phyloP scores from a whole-genome alignment of 192 early-diverging fungal genomes.

The Chytriomyces sp. region DNA sequence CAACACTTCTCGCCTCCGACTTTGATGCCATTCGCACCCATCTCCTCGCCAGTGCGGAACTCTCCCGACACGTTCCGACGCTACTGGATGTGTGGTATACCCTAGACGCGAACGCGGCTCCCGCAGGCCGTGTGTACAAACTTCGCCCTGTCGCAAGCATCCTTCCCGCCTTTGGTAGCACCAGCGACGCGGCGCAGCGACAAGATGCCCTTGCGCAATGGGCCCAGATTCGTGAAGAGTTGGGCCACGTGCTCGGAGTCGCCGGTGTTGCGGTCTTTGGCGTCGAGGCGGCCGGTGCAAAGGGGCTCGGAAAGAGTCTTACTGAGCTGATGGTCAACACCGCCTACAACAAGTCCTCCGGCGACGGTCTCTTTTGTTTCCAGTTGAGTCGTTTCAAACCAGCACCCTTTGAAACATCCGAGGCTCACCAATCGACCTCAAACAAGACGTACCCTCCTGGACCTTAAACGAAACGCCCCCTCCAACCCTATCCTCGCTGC shows the following conservation, averaged over 20 bases:
- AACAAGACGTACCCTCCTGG: conserved; percentile 28
- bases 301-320: conserved; percentile 13
- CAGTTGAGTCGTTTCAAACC: conserved; percentile 20
- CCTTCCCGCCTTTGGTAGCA: conserved; percentile 7
- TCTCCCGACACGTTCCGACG: not conserved
- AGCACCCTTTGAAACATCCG: not conserved
- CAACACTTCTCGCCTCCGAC: not conserved
- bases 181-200: not conserved
- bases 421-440: not conserved
- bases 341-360: not conserved
- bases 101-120: conserved; percentile 19
- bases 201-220: conserved; percentile 14
- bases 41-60: conserved; percentile 8
- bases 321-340: conserved; percentile 14
- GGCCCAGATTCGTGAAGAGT: not conserved
- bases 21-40: not conserved
- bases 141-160: conserved; percentile 20
- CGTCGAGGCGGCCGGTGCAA: not conserved
- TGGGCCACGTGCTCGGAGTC: not conserved
- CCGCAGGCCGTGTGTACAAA: not conserved
- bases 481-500: conserved; percentile 3
- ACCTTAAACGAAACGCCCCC: conserved; percentile 28
- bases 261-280: conserved; percentile 9
- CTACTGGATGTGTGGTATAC: conserved; percentile 32
- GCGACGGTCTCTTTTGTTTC: conserved; percentile 32